Evolutionary conservation across 129 eudicot species (phyloP).

Genomic region (Flaveria robusta): DNA sequence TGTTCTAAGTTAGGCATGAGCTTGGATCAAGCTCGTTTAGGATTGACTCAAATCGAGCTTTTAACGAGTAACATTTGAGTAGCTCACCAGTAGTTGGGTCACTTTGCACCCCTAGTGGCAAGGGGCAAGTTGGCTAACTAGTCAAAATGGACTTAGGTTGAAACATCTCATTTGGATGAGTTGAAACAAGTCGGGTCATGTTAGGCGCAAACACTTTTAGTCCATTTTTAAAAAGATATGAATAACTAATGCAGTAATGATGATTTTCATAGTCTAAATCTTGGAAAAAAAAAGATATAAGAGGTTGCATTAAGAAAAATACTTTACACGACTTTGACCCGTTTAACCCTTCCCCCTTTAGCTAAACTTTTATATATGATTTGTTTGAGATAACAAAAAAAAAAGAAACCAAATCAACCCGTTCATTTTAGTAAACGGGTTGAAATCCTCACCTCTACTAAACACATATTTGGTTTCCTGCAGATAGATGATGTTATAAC

Average conservation of each 20-base stretch:
- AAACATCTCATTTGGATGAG: neutral
- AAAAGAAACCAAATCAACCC: neutral
- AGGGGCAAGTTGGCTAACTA: neutral
- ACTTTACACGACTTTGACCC: neutral
- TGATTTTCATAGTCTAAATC: neutral
- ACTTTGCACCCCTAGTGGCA: neutral
- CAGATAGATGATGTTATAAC: constrained; percentile 95
- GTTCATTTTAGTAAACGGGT: neutral
- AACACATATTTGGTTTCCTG: neutral
- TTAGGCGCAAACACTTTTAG: neutral
- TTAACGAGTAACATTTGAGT: neutral
- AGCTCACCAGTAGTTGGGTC: neutral
- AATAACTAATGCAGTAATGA: neutral
- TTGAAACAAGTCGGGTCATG: neutral
- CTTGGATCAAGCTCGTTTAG: too few species aligned
- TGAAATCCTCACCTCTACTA: neutral
- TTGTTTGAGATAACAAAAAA: neutral
- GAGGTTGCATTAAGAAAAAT: neutral
- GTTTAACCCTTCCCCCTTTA: neutral
- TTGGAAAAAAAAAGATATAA: neutral
- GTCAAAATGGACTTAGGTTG: neutral
- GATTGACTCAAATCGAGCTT: neutral
- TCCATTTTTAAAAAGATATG: neutral
- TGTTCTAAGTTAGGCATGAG: neutral
- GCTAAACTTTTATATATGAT: neutral